Percentiles rank a stretch among this genome's conserved stretches.
phyloP scores from a whole-genome alignment of 2,329 filamentous ascomycete genomes.

The Grosmannia clavigera region DNA sequence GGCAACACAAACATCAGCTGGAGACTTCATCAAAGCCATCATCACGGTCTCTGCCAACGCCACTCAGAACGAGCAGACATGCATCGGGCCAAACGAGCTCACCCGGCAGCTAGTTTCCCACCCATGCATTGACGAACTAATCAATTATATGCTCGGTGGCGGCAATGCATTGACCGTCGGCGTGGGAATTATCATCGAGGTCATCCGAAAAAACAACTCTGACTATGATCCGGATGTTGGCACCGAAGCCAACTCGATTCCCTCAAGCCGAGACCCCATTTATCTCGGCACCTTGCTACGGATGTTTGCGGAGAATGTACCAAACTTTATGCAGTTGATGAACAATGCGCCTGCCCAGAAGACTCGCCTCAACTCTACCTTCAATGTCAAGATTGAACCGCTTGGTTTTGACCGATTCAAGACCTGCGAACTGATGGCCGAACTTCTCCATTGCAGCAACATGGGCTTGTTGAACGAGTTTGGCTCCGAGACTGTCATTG shows the following conservation, averaged over 20 bases:
- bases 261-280: slow-evolving; percentile 82
- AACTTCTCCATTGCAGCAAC: slow-evolving; percentile 93
- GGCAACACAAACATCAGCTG: slow-evolving; percentile 89
- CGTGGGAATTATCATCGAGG: slow-evolving; percentile 94
- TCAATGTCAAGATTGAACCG: slow-evolving; percentile 82
- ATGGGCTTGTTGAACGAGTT: slow-evolving; percentile 92
- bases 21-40: slow-evolving; percentile 96
- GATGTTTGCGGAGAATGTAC: slow-evolving; percentile 80
- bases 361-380: slow-evolving; percentile 70
- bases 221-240: slow-evolving; percentile 94
- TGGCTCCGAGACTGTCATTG: slow-evolving; percentile 79
- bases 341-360: slow-evolving; percentile 64
- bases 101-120: slow-evolving; percentile 89
- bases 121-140: slow-evolving; percentile 70
- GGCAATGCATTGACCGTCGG: slow-evolving; percentile 92
- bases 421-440: slow-evolving; percentile 97
- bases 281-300: slow-evolving; percentile 85
- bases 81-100: slow-evolving; percentile 93
- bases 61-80: slow-evolving; percentile 96
- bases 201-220: slow-evolving; percentile 98
- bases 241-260: slow-evolving; percentile 63
- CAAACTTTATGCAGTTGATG: slow-evolving; percentile 86
- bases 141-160: slow-evolving; percentile 81
- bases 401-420: slow-evolving; percentile 97
- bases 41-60: slow-evolving; percentile 98